phyloP scores from a whole-genome alignment of 1,284 basidiomycete species.

The Chondrostereum purpureum region DNA sequence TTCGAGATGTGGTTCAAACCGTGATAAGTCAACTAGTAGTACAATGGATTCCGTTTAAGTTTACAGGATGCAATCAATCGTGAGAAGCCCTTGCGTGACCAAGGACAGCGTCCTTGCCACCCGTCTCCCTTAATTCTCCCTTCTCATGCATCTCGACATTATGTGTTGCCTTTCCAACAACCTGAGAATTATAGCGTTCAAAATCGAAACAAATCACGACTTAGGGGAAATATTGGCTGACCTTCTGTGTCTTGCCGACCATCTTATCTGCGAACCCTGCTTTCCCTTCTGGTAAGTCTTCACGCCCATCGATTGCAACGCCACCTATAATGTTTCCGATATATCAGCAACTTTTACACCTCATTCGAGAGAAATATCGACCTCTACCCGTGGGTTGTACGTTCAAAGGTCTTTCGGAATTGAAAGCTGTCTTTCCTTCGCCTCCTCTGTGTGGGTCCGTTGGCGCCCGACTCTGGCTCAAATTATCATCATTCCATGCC shows the following conservation, averaged over 20 bases:
- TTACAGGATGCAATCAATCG: slow-evolving; percentile 29
- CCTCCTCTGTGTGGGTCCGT: slow-evolving; percentile 6
- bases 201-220: neutral
- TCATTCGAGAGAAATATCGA: slow-evolving; percentile 16
- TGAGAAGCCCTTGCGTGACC: slow-evolving; percentile 36
- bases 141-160: slow-evolving; percentile 48
- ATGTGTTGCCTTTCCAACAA: slow-evolving; percentile 40
- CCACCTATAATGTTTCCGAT: slow-evolving; percentile 34
- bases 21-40: too few species aligned
- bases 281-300: slow-evolving; percentile 35
- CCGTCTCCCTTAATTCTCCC: slow-evolving; percentile 48
- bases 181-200: slow-evolving; percentile 22
- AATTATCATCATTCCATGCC: slow-evolving; percentile 9
- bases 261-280: slow-evolving; percentile 43
- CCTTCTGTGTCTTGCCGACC: slow-evolving; percentile 51
- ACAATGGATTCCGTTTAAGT: too few species aligned
- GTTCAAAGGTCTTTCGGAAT: slow-evolving; percentile 32
- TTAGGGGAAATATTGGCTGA: slow-evolving; percentile 12
- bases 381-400: slow-evolving; percentile 33
- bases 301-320: slow-evolving; percentile 37
- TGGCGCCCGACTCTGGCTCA: slow-evolving; percentile 3
- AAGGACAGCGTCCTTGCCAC: slow-evolving; percentile 40
- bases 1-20: too few species aligned
- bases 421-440: slow-evolving; percentile 21
- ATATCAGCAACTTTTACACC: too few species aligned